Base-by-base conservation (phyloP, 1,284 basidiomycete genomes). In the Macrocystidia cucumis region DNA sequence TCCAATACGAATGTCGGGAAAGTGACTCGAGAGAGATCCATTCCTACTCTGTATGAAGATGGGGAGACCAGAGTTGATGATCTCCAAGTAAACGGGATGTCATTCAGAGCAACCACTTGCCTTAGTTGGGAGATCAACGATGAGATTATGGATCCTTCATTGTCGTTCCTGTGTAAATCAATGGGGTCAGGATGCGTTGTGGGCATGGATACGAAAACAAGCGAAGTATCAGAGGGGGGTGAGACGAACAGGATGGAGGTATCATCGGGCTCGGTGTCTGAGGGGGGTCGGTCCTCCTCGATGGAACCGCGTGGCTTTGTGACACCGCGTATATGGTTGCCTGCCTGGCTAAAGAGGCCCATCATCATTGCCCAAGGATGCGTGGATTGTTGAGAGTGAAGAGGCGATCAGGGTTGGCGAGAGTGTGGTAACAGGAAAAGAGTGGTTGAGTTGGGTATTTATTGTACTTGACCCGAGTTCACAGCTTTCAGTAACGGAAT, bases 1-100 rank as follows among this genome's bases (percentile, higher is more conserved):
- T 97, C 92, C 39, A 97, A 75, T 0, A 97, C 92, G 50, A 97
- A 97, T 0, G 91, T 96, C 29, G 86, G 88, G 57, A 91, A 85
- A 11, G 93, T 91, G 44, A 97, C 91, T 60, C 91, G 88, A 47
- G 80, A 83, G 35, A 97, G 74, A 63, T 98, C 93, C 92, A 97
- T 97, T 29, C 95, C 92, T 46, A 88, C 81, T 59, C 85, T 89
- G 54, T 40, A 37, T 32, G 31, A 16, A 27, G 28, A 19, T 11
- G 31, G 14, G 23, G 16, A 32, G 18, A 20, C 26, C 12, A 37
- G 22, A 22, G 21, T 29, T 24, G n/a, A 32, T 17, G 34, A 33
- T 29, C n/a, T n/a, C n/a, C 13, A 20, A 19, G 24, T 23, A 17
- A n/a, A 19, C 9, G 5, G 21, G 12, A 29, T 2, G 34, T 9